Percentiles rank a stretch among this genome's conserved stretches.
Conservation (phyloP, 257 asterid species). For the Perilla frutescens region DNA sequence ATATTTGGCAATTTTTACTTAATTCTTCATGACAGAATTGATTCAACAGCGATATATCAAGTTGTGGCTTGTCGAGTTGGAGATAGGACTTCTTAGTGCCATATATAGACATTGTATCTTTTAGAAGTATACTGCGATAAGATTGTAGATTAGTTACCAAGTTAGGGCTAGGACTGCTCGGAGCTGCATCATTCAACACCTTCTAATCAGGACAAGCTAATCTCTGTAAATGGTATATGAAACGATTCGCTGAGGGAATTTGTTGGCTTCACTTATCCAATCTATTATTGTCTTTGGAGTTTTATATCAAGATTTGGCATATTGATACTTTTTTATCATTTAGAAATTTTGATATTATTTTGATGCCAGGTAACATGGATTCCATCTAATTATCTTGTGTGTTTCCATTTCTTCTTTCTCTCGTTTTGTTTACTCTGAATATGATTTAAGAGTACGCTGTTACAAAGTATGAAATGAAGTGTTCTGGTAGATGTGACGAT, state of each 20-base stretch:
- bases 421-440: too few relatives aligned
- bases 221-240: conserved; percentile 43
- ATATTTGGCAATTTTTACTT: conserved; percentile 14
- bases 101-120: conserved; percentile 35
- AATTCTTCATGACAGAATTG: conserved; percentile 25
- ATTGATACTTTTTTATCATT: neutral
- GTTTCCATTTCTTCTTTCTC: too few relatives aligned
- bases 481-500: too few relatives aligned
- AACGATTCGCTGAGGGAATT: conserved; percentile 17
- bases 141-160: conserved; percentile 45
- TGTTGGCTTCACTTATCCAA: conserved; percentile 27
- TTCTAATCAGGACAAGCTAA: conserved; percentile 31
- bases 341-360: neutral
- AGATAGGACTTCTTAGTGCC: conserved; percentile 33
- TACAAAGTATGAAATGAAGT: too few relatives aligned
- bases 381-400: too few relatives aligned
- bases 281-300: neutral
- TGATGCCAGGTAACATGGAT: neutral
- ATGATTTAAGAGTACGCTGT: too few relatives aligned
- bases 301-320: too few relatives aligned
- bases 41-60: conserved; percentile 31
- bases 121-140: conserved; percentile 35
- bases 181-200: conserved; percentile 32
- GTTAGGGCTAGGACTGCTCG: conserved; percentile 35
- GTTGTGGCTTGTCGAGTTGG: conserved; percentile 26